phyloP scores from a whole-genome alignment of 2,329 filamentous ascomycete genomes.

The Penicillium sp. region DNA sequence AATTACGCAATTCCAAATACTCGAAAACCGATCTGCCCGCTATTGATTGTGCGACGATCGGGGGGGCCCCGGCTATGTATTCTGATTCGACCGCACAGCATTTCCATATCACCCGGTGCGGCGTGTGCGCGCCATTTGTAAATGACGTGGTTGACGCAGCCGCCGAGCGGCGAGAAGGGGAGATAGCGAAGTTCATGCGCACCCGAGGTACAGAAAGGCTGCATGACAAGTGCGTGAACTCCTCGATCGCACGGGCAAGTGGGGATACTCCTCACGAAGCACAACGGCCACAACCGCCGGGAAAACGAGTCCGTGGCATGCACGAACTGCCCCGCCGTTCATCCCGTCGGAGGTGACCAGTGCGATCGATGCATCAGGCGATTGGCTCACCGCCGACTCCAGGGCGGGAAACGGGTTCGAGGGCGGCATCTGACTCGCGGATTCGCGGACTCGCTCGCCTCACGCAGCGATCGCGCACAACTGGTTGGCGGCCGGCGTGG shows the following conservation, averaged over 20 bases:
- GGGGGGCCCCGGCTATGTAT: not conserved
- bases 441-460: not conserved
- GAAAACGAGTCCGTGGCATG: not conserved
- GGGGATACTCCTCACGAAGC: not conserved
- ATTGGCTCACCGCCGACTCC: constrained; percentile 7
- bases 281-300: not conserved
- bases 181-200: no score
- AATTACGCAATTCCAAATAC: constrained; percentile 2
- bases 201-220: no score
- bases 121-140: no score
- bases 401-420: not conserved
- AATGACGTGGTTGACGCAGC: no score
- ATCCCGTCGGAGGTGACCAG: constrained; percentile 23
- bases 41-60: constrained; percentile 13
- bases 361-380: constrained; percentile 8
- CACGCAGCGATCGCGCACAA: constrained; percentile 11
- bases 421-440: not conserved
- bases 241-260: not conserved
- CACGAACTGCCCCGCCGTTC: constrained; percentile 8
- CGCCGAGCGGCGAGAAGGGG: no score
- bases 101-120: not conserved
- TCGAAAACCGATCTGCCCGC: constrained; percentile 2
- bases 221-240: not conserved
- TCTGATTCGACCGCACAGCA: not conserved
- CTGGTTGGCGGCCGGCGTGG: constrained; percentile 19